Base-by-base conservation (phyloP, 2,329 filamentous ascomycete species). In the Arthrobotrys iridis region DNA sequence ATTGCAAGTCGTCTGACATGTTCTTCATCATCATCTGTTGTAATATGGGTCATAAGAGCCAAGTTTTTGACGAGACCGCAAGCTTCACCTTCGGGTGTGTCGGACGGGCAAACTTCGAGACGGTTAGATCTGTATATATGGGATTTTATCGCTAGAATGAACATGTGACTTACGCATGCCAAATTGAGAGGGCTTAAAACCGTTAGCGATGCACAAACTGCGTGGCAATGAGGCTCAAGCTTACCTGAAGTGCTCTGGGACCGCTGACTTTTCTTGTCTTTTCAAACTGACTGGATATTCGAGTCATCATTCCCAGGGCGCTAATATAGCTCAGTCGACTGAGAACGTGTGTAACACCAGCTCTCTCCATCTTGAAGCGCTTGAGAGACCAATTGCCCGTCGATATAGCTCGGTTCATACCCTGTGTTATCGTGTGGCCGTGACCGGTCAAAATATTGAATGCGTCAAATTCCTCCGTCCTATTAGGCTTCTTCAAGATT, bases 21-120 rank as follows among this genome's bases (percentile, higher is more conserved):
- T 15, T 89, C 92, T 81, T 98, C 95, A 67, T 97, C 93, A 67
- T 96, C 93, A 77, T 97, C 93, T 1, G 95, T 99, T 0, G 95
- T 99, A 79, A 99, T 98, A 81, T 99, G 96, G 59, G 96, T 99
- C 95, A 99, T 99, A 68, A 99, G 85, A 6, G 95, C 95, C 84
- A 99, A 83, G 81, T 99, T 99, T 86, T 99, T 99, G 79, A 99
- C 93, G 68, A 99, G 84, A 86, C 95, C 95, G 84, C 95, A 99
- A 8, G 95, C 93, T 84, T 99, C 95, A 83, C 95, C 95, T 89
- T 99, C 95, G 4, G 95, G 95, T 0, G 95, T 99, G 85, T 99
- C 95, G 8, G 95, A 96, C 0, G 93, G 91, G 81, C 95, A 99
- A 64, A 99, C 68, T 68, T 48, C 0, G 22, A 33, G 4, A 5